Evolutionary conservation across 139 green algal species (phyloP).

Genomic region (Medakamo hakoo): DNA sequence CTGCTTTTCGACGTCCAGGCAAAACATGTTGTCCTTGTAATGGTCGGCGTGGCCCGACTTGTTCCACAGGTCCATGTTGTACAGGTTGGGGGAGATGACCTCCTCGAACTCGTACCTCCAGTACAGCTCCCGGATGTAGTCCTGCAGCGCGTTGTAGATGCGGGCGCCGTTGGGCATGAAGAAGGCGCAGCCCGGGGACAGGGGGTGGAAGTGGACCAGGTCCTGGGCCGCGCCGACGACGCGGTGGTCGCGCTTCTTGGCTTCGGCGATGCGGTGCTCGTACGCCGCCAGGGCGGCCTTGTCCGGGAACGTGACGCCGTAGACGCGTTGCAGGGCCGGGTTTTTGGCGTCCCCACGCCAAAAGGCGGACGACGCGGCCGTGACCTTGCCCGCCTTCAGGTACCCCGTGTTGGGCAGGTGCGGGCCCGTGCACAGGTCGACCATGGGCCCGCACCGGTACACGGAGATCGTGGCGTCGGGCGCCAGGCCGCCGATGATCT

Average conservation of each 20-base stretch:
- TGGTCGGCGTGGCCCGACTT: constrained; percentile 87
- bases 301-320: constrained; percentile 92
- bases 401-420: constrained; percentile 82
- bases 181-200: constrained; percentile 84
- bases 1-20: constrained; percentile 81
- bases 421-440: constrained; percentile 87
- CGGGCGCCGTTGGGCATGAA: constrained; percentile 78
- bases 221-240: constrained; percentile 72
- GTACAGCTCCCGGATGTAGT: constrained; percentile 80
- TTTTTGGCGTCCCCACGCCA: constrained; percentile 74
- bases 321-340: constrained; percentile 80
- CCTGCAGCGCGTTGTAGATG: constrained; percentile 87
- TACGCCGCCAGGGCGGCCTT: constrained; percentile 90
- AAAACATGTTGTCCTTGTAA: constrained; percentile 99
- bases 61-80: constrained; percentile 96
- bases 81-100: constrained; percentile 95
- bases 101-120: constrained; percentile 95
- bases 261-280: constrained; percentile 80
- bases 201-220: constrained; percentile 92
- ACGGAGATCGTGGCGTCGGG: constrained; percentile 72
- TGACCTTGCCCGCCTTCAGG: constrained; percentile 69
- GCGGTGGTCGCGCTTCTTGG: constrained; percentile 96
- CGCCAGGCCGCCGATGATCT: constrained; percentile 83
- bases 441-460: constrained; percentile 79
- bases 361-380: constrained; percentile 54